A percentile compares a stretch with the other conserved stretches of the same genome.
Evolutionary conservation across 495 filamentous ascomycete genomes (phyloP).

Genomic region (Hypoxylon crocopeplum): DNA sequence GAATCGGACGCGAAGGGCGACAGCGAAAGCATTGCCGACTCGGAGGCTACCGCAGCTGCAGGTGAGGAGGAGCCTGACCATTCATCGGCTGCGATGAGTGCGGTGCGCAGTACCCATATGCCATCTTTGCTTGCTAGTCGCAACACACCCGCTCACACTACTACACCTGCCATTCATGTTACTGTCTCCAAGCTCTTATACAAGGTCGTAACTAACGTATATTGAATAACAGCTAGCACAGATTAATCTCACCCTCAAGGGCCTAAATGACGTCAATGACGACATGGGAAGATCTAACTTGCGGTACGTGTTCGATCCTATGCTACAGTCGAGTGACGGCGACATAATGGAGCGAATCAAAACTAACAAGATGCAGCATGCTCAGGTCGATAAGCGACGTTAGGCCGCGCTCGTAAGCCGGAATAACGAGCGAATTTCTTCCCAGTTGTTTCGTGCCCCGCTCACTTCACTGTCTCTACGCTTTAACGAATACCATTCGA

Average conservation of each 20-base stretch:
- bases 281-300: constrained; percentile 56
- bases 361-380: constrained; percentile 40
- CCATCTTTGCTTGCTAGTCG: constrained; percentile 43
- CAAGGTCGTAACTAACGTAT: constrained; percentile 27
- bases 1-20: constrained; percentile 27
- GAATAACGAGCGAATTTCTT: constrained; percentile 5
- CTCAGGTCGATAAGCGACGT: constrained; percentile 44
- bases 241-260: constrained; percentile 51
- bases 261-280: constrained; percentile 54
- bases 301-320: constrained; percentile 40
- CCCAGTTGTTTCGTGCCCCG: neutral
- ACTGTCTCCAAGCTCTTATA: neutral
- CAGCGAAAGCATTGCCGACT: constrained; percentile 29
- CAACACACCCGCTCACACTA: constrained; percentile 22
- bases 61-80: constrained; percentile 63
- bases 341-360: too few species aligned
- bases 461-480: neutral
- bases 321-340: too few species aligned
- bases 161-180: neutral
- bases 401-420: constrained; percentile 2
- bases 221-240: constrained; percentile 54
- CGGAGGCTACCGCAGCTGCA: constrained; percentile 50
- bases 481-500: constrained; percentile 6
- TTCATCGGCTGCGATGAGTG: constrained; percentile 63
- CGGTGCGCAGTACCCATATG: constrained; percentile 58